A percentile compares a stretch with the other conserved stretches of the same genome.
Evolutionary conservation across 306 rosid genomes (phyloP).

Genomic region (Rosa rugosa): DNA sequence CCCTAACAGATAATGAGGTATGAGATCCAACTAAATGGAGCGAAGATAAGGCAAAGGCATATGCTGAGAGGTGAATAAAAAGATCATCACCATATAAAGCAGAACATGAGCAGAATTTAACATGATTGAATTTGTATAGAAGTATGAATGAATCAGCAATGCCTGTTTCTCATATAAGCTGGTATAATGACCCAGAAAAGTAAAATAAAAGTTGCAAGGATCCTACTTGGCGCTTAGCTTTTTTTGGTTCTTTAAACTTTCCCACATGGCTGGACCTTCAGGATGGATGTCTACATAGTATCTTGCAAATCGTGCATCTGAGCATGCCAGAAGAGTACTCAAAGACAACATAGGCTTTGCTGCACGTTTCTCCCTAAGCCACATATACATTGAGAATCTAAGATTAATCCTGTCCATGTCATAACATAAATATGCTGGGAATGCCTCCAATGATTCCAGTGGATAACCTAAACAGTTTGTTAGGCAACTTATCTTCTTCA

Average conservation of each 20-base stretch:
- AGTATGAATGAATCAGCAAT: background rate
- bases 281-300: slow-evolving; percentile 68
- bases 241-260: slow-evolving; percentile 35
- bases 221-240: slow-evolving; percentile 16
- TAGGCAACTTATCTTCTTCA: slow-evolving; percentile 62
- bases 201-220: background rate
- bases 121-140: background rate
- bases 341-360: slow-evolving; percentile 48
- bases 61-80: background rate
- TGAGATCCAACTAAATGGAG: background rate
- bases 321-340: slow-evolving; percentile 60
- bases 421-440: slow-evolving; percentile 65
- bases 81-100: background rate
- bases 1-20: no score
- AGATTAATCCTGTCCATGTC: slow-evolving; percentile 50
- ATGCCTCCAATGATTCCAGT: slow-evolving; percentile 46
- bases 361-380: slow-evolving; percentile 60
- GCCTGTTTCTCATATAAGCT: background rate
- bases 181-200: background rate
- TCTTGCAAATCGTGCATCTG: slow-evolving; percentile 54
- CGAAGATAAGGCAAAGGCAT: background rate
- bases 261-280: slow-evolving; percentile 66
- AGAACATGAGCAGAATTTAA: background rate
- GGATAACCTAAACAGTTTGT: slow-evolving; percentile 57
- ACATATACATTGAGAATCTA: slow-evolving; percentile 66